Evolutionary conservation across 1,284 basidiomycete species (phyloP), one percentile per base, ranked within the genome.

Genomic region (Meripilus lineatus): DNA sequence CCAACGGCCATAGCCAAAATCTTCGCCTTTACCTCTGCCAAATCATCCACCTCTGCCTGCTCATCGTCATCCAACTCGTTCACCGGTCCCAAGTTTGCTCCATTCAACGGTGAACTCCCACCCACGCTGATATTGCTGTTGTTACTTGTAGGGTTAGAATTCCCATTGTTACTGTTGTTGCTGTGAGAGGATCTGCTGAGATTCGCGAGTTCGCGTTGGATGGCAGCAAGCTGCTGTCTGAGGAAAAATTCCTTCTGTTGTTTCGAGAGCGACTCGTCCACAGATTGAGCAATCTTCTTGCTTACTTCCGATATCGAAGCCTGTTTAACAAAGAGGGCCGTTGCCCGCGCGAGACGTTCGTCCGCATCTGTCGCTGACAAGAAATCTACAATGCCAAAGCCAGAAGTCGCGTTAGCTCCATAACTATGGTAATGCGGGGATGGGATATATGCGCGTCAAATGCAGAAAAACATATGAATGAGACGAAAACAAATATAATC

Each of bases 161-260:
- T 37, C n/a, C n/a, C n/a, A n/a, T n/a, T n/a, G n/a, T n/a, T n/a
- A n/a, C n/a, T 25, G 2, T 41, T 38, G 3, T 41, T 32, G 25
- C 58, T 24, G 61, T 22, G 55, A 35, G 66, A 59, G 48, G 50
- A 40, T n/a, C 56, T 61, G 14, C 72, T 59, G n/a, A 89, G 69
- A 14, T 69, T 70, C 30, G 84, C 80, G 10, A 94, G 74, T 64
- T 95, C 92, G 42, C 89, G 83, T 56, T 93, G 88, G 53, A 94
- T 93, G 8, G 88, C 90, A 23, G 88, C 84, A 37, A 93, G 79
- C 59, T 94, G 92, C 59, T 94, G 91, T 44, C 85, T 81, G 2
- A 89, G 71, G 67, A 87, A 89, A 58, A 82, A 83, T 49, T 89
- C 87, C 54, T 89, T 89, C 64, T 89, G 86, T 53, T 89, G 86